Percentiles rank a stretch among this genome's conserved stretches.
phyloP scores from a whole-genome alignment of 768 basidiomycete species.

The Tylopilus rubrobrunneus region DNA sequence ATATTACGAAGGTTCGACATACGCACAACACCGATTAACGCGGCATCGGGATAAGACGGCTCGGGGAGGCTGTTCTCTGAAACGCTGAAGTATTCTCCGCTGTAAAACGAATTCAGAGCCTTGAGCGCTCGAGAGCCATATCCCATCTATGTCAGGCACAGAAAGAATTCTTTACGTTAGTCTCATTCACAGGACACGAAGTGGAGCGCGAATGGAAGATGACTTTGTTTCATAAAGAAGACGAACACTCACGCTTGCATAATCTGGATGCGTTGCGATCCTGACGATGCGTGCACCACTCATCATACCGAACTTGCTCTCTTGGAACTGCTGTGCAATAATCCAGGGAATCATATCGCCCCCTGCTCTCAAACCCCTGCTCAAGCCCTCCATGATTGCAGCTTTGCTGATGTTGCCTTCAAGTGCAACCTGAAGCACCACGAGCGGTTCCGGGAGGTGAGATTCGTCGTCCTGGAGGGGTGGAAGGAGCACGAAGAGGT shows the following conservation, averaged over 20 bases:
- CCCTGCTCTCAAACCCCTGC: constrained; percentile 77
- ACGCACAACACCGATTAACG: constrained; percentile 45
- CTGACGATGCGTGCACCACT: constrained; percentile 90
- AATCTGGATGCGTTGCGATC: constrained; percentile 95
- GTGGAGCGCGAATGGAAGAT: neutral
- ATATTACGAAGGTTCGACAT: neutral
- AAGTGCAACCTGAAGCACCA: constrained; percentile 92
- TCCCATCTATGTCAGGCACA: constrained; percentile 67
- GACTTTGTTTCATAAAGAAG: too few relatives aligned
- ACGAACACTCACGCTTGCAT: constrained; percentile 64
- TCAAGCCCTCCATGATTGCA: constrained; percentile 80
- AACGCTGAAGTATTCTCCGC: constrained; percentile 86
- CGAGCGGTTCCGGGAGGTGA: constrained; percentile 91
- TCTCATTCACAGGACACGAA: neutral
- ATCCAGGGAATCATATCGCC: constrained; percentile 99
- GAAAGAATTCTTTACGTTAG: constrained; percentile 1
- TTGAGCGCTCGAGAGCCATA: constrained; percentile 90
- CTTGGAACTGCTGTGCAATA: constrained; percentile 92
- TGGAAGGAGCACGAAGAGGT: constrained; percentile 91
- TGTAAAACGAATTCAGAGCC: constrained; percentile 85
- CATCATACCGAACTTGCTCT: constrained; percentile 86
- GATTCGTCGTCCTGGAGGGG: constrained; percentile 88
- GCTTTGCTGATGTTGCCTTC: constrained; percentile 90
- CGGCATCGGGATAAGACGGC: constrained; percentile 57
- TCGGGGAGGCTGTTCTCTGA: constrained; percentile 56